Evolutionary conservation across 1,284 basidiomycete species (phyloP).

Genomic region (Leccinum pachyderme): DNA sequence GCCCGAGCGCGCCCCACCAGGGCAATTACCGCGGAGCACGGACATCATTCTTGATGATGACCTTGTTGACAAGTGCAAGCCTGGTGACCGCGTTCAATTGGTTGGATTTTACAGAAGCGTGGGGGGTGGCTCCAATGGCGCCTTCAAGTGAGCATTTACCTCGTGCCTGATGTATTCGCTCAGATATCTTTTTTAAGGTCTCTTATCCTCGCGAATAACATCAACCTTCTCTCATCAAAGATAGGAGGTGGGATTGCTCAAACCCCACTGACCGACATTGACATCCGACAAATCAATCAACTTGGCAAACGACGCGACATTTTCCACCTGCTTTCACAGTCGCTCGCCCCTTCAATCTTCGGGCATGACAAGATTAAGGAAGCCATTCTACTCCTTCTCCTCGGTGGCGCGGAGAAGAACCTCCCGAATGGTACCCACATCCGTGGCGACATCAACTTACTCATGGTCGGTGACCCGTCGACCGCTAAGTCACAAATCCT

Average conservation of each 20-base stretch:
- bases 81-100: conserved; percentile 95
- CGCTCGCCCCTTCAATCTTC: conserved; percentile 96
- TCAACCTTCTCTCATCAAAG: conserved; percentile 96
- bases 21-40: conserved; percentile 93
- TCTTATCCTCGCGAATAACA: conserved; percentile 92
- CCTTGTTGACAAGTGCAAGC: conserved; percentile 95
- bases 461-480: conserved; percentile 99
- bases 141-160: conserved; percentile 78
- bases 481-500: conserved; percentile 98
- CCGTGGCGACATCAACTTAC: conserved; percentile 98
- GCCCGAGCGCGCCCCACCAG: conserved; percentile 97
- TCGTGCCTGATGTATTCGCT: conserved; percentile 4
- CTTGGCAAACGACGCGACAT: conserved; percentile 85
- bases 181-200: conserved; percentile 55
- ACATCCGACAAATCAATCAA: conserved; percentile 97
- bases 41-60: conserved; percentile 98
- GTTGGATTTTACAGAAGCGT: conserved; percentile 95
- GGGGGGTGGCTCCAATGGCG: conserved; percentile 84
- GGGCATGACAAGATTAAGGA: conserved; percentile 97
- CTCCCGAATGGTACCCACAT: conserved; percentile 97
- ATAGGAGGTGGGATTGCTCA: conserved; percentile 95
- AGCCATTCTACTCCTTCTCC: conserved; percentile 87
- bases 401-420: conserved; percentile 98
- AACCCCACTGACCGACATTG: conserved; percentile 88
- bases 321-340: conserved; percentile 88